phyloP scores from a whole-genome alignment of 2,329 filamentous ascomycete species.

The Phoma herbarum region DNA sequence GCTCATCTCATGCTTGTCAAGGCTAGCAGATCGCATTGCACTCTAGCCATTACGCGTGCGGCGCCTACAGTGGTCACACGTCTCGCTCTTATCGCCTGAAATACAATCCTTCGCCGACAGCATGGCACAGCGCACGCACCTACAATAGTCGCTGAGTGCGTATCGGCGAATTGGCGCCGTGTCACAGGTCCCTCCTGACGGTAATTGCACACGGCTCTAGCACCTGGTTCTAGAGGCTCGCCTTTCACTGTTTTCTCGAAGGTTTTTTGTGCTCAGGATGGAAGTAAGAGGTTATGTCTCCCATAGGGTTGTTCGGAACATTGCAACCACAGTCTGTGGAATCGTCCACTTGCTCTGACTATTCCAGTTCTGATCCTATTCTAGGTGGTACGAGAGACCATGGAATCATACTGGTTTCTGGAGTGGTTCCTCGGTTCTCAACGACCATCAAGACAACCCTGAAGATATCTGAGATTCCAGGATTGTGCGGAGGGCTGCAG shows the following conservation, averaged over 20 bases:
- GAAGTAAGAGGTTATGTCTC: not conserved
- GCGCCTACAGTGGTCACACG: constrained; percentile 5
- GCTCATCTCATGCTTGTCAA: not conserved
- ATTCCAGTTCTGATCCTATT: no score
- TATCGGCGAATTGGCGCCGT: not conserved
- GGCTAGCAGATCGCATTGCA: not conserved
- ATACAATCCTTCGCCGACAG: constrained; percentile 9
- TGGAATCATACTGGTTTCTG: no score
- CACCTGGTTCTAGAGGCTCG: not conserved
- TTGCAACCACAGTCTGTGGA: not conserved
- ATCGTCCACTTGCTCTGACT: no score
- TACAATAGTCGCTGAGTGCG: not conserved
- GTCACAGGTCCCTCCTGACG: not conserved
- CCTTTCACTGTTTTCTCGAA: not conserved
- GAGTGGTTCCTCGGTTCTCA: no score
- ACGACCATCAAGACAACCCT: no score
- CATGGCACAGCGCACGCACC: constrained; percentile 2
- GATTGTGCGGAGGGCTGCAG: no score
- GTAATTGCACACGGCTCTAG: not conserved
- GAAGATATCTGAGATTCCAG: no score
- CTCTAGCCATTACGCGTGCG: not conserved
- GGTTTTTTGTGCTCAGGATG: not conserved
- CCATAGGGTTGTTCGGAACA: constrained; percentile 2
- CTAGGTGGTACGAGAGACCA: no score
- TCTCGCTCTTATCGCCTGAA: constrained; percentile 1